Evolutionary conservation across 805 yeast genomes (phyloP).

Genomic region (Starmerella khaoyaiensis): DNA sequence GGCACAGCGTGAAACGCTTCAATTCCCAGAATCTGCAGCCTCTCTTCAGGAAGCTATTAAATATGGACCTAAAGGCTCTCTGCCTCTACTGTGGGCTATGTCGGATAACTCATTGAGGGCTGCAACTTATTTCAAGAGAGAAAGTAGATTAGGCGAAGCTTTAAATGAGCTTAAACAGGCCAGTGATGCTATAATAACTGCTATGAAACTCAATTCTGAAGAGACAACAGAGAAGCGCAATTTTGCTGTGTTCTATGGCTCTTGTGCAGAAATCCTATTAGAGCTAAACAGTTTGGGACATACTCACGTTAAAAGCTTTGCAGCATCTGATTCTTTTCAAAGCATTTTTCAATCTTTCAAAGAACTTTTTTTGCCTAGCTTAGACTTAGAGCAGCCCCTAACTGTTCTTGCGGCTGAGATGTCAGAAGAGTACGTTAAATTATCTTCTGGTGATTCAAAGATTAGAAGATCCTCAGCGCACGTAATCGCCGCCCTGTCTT

Average conservation of each 20-base stretch:
- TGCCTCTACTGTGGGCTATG: slow-evolving; percentile 46
- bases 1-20: slow-evolving; percentile 49
- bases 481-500: slow-evolving; percentile 60
- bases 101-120: slow-evolving; percentile 29
- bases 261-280: slow-evolving; percentile 2
- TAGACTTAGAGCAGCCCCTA: neutral
- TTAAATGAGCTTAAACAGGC: slow-evolving; percentile 36
- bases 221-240: neutral
- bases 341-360: neutral
- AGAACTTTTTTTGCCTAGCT: neutral
- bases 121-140: slow-evolving; percentile 38
- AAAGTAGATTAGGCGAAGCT: slow-evolving; percentile 61
- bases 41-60: slow-evolving; percentile 27
- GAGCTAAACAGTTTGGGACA: slow-evolving; percentile 4
- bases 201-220: slow-evolving; percentile 16
- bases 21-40: slow-evolving; percentile 47
- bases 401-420: slow-evolving; percentile 2
- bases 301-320: neutral
- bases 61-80: slow-evolving; percentile 24
- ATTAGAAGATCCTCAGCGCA: slow-evolving; percentile 31
- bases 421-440: slow-evolving; percentile 7
- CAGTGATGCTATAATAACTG: slow-evolving; percentile 32
- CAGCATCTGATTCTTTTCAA: neutral
- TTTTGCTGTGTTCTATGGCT: slow-evolving; percentile 7
- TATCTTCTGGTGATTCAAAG: slow-evolving; percentile 14